These are phyloP conservation scores for Trametes pubescens DNA, from an alignment of 1,284 basidiomycete species.

Conservation along the genomic window DNA sequence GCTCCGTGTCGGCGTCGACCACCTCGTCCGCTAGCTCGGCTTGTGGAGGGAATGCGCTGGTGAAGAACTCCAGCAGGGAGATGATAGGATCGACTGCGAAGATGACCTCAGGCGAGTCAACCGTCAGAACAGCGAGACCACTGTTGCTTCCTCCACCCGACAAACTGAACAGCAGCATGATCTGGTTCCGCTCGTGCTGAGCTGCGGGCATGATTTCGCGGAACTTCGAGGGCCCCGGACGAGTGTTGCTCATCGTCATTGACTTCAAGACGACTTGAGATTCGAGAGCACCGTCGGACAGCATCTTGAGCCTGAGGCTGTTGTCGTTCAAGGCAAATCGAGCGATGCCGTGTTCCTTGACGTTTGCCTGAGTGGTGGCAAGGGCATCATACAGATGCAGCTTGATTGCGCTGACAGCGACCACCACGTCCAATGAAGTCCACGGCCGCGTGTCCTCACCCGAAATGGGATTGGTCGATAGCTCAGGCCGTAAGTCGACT, in stretches of 20 bases:
- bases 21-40: conserved; percentile 31
- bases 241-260: conserved; percentile 91
- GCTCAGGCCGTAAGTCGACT: conserved; percentile 68
- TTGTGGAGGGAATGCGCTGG: conserved; percentile 60
- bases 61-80: conserved; percentile 88
- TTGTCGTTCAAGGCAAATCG: conserved; percentile 87
- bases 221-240: conserved; percentile 85
- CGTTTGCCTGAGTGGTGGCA: conserved; percentile 65
- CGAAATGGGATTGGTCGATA: conserved; percentile 45
- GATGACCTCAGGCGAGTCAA: conserved; percentile 95
- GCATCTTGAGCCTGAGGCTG: conserved; percentile 83
- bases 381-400: conserved; percentile 90
- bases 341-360: conserved; percentile 86
- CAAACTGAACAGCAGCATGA: conserved; percentile 92
- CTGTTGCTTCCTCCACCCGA: conserved; percentile 66
- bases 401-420: conserved; percentile 80
- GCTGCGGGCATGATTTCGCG: conserved; percentile 96
- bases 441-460: conserved; percentile 50
- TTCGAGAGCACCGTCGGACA: conserved; percentile 87
- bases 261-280: conserved; percentile 90
- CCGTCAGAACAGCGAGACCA: conserved; percentile 83
- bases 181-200: conserved; percentile 90
- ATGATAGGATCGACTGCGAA: conserved; percentile 95
- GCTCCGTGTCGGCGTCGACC: conserved; percentile 16
- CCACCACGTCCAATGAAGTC: conserved; percentile 81